Percentiles rank a stretch among this genome's conserved stretches.
These are phyloP conservation scores for Amoeboaphelidium occidentale DNA, from an alignment of 371 early-diverging fungal species.

Conservation along the genomic window DNA sequence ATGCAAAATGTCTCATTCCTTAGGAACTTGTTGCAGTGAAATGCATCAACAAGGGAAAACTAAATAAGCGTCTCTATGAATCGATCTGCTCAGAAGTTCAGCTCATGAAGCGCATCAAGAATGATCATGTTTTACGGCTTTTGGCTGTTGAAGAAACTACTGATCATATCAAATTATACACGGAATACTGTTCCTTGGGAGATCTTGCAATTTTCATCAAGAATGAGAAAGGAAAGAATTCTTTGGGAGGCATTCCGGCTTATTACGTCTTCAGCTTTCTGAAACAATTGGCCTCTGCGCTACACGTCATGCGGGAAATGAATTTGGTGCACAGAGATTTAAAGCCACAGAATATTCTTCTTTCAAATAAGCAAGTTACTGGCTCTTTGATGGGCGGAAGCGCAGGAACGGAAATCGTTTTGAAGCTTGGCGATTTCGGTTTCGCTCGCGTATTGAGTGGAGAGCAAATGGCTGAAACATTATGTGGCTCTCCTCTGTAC, in stretches of 20 bases:
- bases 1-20: background rate
- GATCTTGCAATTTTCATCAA: background rate
- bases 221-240: background rate
- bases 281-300: background rate
- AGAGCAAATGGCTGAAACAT: background rate
- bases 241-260: background rate
- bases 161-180: background rate
- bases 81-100: background rate
- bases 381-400: background rate
- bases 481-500: background rate
- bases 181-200: background rate
- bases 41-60: background rate
- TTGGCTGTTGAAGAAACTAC: background rate
- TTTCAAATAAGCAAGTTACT: background rate
- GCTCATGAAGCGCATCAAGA: background rate
- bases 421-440: background rate
- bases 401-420: background rate
- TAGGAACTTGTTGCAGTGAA: background rate
- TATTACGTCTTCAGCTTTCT: background rate
- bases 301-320: background rate
- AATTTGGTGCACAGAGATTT: background rate
- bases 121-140: background rate
- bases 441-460: background rate
- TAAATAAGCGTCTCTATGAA: background rate
- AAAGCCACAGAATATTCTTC: background rate